These are phyloP conservation scores for Lentinula raphanica DNA, from an alignment of 768 basidiomycete species.

Conservation along the genomic window DNA sequence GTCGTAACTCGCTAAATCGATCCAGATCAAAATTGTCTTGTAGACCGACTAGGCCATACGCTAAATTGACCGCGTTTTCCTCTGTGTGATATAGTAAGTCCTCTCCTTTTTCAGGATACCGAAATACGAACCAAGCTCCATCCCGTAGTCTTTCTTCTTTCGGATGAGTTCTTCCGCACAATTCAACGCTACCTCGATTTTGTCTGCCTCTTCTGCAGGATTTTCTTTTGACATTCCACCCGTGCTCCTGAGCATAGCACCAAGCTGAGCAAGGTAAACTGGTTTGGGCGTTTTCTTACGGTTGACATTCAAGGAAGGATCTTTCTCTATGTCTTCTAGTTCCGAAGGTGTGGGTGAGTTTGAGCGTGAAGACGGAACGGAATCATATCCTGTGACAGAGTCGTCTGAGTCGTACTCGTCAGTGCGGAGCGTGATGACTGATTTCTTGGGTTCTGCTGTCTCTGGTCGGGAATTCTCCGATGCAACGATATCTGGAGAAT, in stretches of 20 bases:
- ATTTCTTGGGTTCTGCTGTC: constrained; percentile 3
- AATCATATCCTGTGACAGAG: constrained; percentile 79
- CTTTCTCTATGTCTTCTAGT: constrained; percentile 77
- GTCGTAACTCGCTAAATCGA: constrained; percentile 69
- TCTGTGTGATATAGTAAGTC: constrained; percentile 43
- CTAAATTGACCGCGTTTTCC: constrained; percentile 85
- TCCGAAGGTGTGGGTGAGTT: constrained; percentile 78
- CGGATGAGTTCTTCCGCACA: constrained; percentile 81
- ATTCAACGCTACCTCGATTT: constrained; percentile 73
- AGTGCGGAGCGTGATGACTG: constrained; percentile 6
- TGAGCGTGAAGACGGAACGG: constrained; percentile 60
- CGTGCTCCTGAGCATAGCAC: constrained; percentile 64
- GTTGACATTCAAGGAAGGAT: constrained; percentile 74
- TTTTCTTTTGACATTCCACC: constrained; percentile 46
- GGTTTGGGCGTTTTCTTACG: constrained; percentile 71
- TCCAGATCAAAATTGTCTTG: constrained; percentile 85
- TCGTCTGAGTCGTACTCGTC: constrained; percentile 71
- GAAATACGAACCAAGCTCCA: constrained; percentile 69
- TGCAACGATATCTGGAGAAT: neutral
- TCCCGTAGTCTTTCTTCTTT: constrained; percentile 78
- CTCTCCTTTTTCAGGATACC: neutral
- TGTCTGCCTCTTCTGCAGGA: constrained; percentile 64
- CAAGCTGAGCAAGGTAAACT: constrained; percentile 85
- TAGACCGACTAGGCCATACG: constrained; percentile 64
- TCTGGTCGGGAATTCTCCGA: constrained; percentile 5